phyloP scores from a whole-genome alignment of 495 filamentous ascomycete species.

The Hapsidospora chrysogenum region DNA sequence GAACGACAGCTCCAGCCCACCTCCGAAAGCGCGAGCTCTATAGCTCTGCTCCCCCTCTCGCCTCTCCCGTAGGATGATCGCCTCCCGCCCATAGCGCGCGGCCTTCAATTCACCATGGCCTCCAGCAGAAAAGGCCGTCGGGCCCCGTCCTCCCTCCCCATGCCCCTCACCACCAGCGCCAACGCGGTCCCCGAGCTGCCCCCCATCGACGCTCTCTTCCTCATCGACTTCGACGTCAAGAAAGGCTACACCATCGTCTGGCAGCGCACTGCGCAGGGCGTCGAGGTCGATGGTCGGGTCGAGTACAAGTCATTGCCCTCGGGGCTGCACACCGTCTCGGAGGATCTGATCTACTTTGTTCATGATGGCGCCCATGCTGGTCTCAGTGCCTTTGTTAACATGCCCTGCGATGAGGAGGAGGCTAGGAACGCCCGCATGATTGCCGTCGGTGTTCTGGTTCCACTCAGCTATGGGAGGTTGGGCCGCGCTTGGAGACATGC shows the following conservation, averaged over 20 bases:
- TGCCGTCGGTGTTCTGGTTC: conserved; percentile 76
- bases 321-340: conserved; percentile 72
- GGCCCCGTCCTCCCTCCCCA: conserved; percentile 28
- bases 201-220: conserved; percentile 65
- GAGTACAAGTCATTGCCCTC: conserved; percentile 92
- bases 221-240: conserved; percentile 76
- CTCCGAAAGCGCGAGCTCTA: too few relatives aligned
- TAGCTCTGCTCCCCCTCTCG: too few relatives aligned
- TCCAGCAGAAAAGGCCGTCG: conserved; percentile 32
- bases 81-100: neutral
- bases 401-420: conserved; percentile 51
- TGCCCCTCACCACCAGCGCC: conserved; percentile 14
- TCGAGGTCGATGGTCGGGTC: conserved; percentile 74
- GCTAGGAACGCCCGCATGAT: conserved; percentile 85
- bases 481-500: conserved; percentile 87
- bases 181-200: conserved; percentile 38
- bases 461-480: conserved; percentile 68
- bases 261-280: conserved; percentile 54
- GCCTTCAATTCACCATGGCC: too few relatives aligned
- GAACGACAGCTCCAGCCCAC: too few relatives aligned
- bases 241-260: conserved; percentile 76
- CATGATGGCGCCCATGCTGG: conserved; percentile 67
- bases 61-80: neutral
- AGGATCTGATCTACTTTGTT: conserved; percentile 87
- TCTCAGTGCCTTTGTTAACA: conserved; percentile 82